Percentiles rank a stretch among this genome's conserved stretches.
Evolutionary conservation across 2,329 filamentous ascomycete genomes (phyloP).

Genomic region (Aspergillus amoenus): DNA sequence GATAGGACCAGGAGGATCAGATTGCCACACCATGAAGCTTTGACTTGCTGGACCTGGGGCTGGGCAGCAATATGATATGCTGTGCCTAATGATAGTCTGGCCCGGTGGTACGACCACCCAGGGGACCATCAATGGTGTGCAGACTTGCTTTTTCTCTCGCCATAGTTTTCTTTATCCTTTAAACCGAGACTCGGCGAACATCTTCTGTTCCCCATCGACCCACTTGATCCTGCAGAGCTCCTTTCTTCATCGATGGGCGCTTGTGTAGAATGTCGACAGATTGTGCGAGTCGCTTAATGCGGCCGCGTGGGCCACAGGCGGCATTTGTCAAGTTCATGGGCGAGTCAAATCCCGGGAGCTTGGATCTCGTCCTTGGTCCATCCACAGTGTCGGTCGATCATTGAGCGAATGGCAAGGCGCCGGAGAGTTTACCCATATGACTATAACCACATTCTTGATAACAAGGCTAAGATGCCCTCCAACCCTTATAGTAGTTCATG

Average conservation of each 20-base stretch:
- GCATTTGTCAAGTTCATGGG: background rate
- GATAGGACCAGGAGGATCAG: background rate
- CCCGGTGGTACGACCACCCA: background rate
- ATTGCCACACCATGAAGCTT: slow-evolving; percentile 2
- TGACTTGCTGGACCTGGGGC: background rate
- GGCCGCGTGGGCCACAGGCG: background rate
- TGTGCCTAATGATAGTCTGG: background rate
- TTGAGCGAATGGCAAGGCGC: background rate
- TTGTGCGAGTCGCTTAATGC: background rate
- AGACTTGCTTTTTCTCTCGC: slow-evolving; percentile 1
- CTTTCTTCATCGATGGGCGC: background rate
- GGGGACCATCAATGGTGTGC: background rate
- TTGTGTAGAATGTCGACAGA: background rate
- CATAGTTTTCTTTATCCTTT: background rate
- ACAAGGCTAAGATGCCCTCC: background rate
- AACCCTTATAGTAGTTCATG: background rate
- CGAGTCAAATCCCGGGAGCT: background rate
- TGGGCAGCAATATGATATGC: background rate
- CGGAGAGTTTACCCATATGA: background rate
- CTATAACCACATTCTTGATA: background rate
- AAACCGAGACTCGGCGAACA: background rate
- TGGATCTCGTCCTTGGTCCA: background rate
- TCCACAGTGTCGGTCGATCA: background rate
- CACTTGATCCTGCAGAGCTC: background rate
- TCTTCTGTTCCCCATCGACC: background rate